Evolutionary conservation across 2,329 filamentous ascomycete species (phyloP).

Genomic region (Botrytis sinoallii): DNA sequence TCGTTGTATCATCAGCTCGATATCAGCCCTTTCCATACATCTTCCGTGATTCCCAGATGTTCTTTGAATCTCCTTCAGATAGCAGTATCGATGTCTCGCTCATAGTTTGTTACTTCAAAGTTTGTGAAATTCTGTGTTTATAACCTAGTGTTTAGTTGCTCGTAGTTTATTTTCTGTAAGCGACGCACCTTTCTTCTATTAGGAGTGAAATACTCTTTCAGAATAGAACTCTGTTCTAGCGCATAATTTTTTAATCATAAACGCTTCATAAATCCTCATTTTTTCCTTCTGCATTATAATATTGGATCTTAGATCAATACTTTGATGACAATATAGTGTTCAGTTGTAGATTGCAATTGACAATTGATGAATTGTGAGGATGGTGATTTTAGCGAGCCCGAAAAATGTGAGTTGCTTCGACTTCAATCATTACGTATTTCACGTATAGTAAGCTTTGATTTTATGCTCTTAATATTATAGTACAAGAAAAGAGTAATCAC

Average conservation of each 20-base stretch:
- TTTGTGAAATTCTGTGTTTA: accelerated
- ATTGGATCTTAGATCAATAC: background rate
- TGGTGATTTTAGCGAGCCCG: background rate
- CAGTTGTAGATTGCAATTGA: background rate
- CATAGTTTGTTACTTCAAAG: background rate
- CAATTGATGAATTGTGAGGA: background rate
- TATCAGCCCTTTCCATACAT: background rate
- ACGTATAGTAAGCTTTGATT: background rate
- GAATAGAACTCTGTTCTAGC: background rate
- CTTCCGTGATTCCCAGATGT: background rate
- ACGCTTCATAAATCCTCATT: background rate
- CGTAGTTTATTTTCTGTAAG: background rate
- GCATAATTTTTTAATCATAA: accelerated
- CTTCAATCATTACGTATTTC: background rate
- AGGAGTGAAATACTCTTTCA: background rate
- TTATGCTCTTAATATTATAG: background rate
- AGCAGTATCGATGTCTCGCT: background rate
- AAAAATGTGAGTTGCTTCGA: background rate
- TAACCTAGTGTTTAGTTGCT: background rate
- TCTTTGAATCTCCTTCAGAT: too few species aligned
- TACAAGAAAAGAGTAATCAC: background rate
- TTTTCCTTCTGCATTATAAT: background rate
- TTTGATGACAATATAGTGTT: background rate
- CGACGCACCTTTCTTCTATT: background rate
- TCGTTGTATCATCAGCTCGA: background rate